Evolutionary conservation across 2,329 filamentous ascomycete genomes (phyloP), one percentile per base, ranked within the genome.

Genomic region (Ophiostoma australiae): DNA sequence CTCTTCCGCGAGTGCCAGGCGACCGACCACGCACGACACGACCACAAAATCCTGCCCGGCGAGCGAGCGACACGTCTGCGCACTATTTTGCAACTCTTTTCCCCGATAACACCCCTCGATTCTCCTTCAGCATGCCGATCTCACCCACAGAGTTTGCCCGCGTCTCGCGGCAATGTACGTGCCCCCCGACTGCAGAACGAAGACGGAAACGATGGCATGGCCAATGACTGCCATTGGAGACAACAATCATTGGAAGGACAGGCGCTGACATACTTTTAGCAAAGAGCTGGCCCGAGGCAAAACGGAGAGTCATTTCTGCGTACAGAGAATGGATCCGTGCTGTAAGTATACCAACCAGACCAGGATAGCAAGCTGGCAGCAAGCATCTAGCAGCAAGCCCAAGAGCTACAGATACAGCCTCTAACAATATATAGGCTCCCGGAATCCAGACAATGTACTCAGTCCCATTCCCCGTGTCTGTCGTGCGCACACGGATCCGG

Each of bases 381-480:
- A 52, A 63, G 6, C 63, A 23, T 11, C 13, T n/a, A 37, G 13
- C 4, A 35, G 20, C 20, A 7, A 37, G 13, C 7, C 31, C 52
- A 31, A 58, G n/a, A 58, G n/a, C 15, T 5, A 15, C 39, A 41
- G 15, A 41, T 10, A 27, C 52, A 58, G 44, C 20, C 44, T 20
- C 39, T 23, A 69, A 17, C 2, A 58, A 11, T 11, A 58, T 15
- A 15, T 6, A 99, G 95, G 93, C 93, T 58, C 94, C 95, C 73
- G 94, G 98, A 80, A 94, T 99, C 79, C 95, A 98, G 82, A 91
- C 89, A 73, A 97, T 98, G 93, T 99, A 99, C 88, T 91, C 91
- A 74, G 85, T 99, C 78, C 92, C 92, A 79, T 88, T 97, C 78
- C 93, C 94, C 70, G 89, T 97, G 70, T 91, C 94, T 58, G 86